Conservation (phyloP, 2,329 filamentous ascomycete species). For the Pseudohalonectria lignicola region DNA sequence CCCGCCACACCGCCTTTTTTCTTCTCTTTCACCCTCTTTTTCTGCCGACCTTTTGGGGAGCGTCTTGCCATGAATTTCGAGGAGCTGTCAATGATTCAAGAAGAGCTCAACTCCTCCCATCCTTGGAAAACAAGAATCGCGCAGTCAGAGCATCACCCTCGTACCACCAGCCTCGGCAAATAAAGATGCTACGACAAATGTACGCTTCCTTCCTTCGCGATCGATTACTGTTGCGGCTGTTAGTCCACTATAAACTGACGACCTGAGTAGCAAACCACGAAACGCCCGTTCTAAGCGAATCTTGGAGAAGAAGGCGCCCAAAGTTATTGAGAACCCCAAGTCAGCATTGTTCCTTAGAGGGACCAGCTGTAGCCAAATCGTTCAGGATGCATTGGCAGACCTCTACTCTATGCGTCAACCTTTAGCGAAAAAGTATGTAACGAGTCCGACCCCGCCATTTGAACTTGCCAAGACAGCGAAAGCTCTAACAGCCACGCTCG, state of each 20-base stretch:
- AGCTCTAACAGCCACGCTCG: too few relatives aligned
- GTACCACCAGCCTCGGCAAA: too few relatives aligned
- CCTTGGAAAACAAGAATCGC: neutral
- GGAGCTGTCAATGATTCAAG: too few relatives aligned
- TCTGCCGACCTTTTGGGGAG: neutral
- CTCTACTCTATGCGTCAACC: constrained; percentile 77
- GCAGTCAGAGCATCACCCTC: too few relatives aligned
- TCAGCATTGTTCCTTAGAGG: constrained; percentile 82
- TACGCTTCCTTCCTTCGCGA: neutral
- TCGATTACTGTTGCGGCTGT: neutral
- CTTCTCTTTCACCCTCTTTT: constrained; percentile 1
- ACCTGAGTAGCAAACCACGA: constrained; percentile 39
- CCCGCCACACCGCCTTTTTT: constrained; percentile 5
- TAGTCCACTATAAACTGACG: neutral
- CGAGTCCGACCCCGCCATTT: neutral
- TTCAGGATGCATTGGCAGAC: constrained; percentile 76
- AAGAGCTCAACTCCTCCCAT: too few relatives aligned
- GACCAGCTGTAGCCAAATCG: constrained; percentile 70
- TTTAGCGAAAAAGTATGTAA: constrained; percentile 45
- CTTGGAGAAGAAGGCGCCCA: constrained; percentile 85
- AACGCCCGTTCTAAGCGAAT: constrained; percentile 88
- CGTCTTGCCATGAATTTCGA: too few relatives aligned
- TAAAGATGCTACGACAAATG: constrained; percentile 11
- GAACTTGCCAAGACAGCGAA: too few relatives aligned
- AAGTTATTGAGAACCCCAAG: constrained; percentile 82